Evolutionary conservation across 1,139 yeast species (phyloP), one percentile per base, ranked within the genome.

Genomic region (Magnusiomyces sp.): DNA sequence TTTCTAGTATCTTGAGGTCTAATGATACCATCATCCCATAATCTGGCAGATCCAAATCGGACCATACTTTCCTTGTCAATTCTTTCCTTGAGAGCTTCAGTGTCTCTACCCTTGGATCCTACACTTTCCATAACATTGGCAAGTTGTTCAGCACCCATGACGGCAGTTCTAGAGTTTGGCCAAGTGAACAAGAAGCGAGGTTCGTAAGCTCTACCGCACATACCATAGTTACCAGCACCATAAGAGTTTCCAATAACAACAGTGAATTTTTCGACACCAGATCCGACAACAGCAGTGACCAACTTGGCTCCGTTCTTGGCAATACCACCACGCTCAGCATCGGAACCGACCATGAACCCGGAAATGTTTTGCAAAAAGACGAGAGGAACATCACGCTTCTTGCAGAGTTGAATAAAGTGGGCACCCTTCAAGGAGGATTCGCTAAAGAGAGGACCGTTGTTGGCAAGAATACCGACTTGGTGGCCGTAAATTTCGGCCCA

Each of bases 221-320:
- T 65, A 17, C 69, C 69, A 54, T 65, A 65, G 55, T 65, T 65
- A 6, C 69, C 69, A 1, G 69, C 69, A 9, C 69, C 69, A 51
- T 65, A 65, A 9, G 66, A 61, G 33, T 67, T 68, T 11, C 69
- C 69, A 46, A 66, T 64, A 37, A 65, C 55, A 23, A 65, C 65
- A 2, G 68, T 64, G 51, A 59, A 64, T 51, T 64, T 61, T 47
- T 65, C 68, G 17, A 64, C 68, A 6, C 62, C 62, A 19, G 68
- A 57, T 6, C 66, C 66, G n/a, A 62, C 68, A 2, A 65, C 69
- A 1, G 69, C 69, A 17, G 61, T 65, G 43, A 65, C 69, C 2
- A 65, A 59, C 52, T 64, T 65, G 38, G 69, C 68, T 2, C 69
- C 69, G 50, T 65, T 63, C 53, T 65, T 65, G 48, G 69, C 69